Conservation (phyloP, 2,329 filamentous ascomycete species). For the Phaeosphaeria sp. region DNA sequence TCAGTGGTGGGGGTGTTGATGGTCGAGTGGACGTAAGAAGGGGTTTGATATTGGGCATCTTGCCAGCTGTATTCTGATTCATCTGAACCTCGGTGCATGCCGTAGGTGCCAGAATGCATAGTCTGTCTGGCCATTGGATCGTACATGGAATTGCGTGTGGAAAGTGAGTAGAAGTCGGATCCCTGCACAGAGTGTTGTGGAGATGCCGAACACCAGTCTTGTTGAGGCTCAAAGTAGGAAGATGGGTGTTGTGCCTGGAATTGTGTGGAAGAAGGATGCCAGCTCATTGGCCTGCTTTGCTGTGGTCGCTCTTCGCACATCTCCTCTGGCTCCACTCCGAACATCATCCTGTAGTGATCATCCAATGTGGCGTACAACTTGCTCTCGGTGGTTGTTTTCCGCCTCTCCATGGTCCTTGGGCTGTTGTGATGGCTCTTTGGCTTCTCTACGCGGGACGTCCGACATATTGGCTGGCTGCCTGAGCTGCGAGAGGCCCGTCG, state of each 20-base stretch:
- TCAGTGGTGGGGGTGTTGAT: slow-evolving; percentile 41
- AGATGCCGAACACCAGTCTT: slow-evolving; percentile 36
- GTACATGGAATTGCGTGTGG: slow-evolving; percentile 41
- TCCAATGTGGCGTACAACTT: slow-evolving; percentile 50
- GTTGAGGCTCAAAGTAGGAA: slow-evolving; percentile 29
- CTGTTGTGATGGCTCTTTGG: slow-evolving; percentile 49
- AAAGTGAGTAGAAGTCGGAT: slow-evolving; percentile 45
- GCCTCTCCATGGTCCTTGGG: slow-evolving; percentile 43
- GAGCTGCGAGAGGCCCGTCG: slow-evolving; percentile 44
- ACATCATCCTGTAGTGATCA: slow-evolving; percentile 52
- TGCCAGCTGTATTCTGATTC: slow-evolving; percentile 41
- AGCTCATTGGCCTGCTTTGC: slow-evolving; percentile 68
- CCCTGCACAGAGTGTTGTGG: slow-evolving; percentile 35
- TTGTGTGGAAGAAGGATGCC: slow-evolving; percentile 71
- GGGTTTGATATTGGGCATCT: slow-evolving; percentile 25
- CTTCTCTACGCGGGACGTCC: slow-evolving; percentile 48
- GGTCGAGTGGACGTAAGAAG: slow-evolving; percentile 34
- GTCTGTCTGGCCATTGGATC: slow-evolving; percentile 25
- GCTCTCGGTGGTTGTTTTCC: slow-evolving; percentile 46
- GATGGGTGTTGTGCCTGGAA: slow-evolving; percentile 34
- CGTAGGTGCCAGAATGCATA: slow-evolving; percentile 18
- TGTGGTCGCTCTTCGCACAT: slow-evolving; percentile 31
- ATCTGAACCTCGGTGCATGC: slow-evolving; percentile 24
- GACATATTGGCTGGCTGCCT: slow-evolving; percentile 29
- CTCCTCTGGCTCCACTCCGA: slow-evolving; percentile 42